Base-by-base conservation (phyloP, 1,284 basidiomycete genomes). In the Melampsora medusae region DNA sequence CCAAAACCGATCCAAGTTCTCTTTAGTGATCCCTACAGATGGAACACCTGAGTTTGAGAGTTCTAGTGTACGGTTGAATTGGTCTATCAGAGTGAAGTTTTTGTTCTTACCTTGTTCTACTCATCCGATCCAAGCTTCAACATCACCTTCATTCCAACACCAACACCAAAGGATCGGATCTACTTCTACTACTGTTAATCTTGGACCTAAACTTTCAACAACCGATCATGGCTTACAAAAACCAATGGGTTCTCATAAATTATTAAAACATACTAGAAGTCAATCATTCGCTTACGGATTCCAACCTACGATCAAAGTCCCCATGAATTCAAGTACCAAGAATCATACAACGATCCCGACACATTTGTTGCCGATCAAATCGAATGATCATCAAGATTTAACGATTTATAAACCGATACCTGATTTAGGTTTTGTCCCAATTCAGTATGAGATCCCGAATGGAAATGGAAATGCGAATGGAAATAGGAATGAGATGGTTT, bases 21-120 rank as follows among this genome's bases (percentile, higher is more conserved):
- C 90, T 6, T 87, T 97, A 2, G 92, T 93, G 81, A 94, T 97
- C 76, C 93, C 93, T 0, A 89, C 89, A 1, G 93, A 95, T 78
- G 92, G 90, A 0, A 91, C 90, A 70, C 93, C 93, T 0, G 90
- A 89, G 0, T 96, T 96, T 82, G 79, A 81, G 0, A 81, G 86
- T 16, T 79, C 79, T 3, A 83, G 84, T 83, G 89, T 81, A 14
- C 93, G 93, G 0, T 84, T 96, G 4, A 88, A 91, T 80, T 97
- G 93, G 93, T 90, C 89, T 79, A 88, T 97, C 16, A 86, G 91
- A 46, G 81, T 97, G 67, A 90, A 89, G 66, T 86, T 97, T 66
- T 86, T 94, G 19, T 92, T 96, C 2, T 88, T 89, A 19, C 86
- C 91, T 25, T 22, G 28, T 53, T 48, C 19, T 14, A 22, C 19